phyloP scores from a whole-genome alignment of 306 rosid species.

The Phaseolus lunatus region DNA sequence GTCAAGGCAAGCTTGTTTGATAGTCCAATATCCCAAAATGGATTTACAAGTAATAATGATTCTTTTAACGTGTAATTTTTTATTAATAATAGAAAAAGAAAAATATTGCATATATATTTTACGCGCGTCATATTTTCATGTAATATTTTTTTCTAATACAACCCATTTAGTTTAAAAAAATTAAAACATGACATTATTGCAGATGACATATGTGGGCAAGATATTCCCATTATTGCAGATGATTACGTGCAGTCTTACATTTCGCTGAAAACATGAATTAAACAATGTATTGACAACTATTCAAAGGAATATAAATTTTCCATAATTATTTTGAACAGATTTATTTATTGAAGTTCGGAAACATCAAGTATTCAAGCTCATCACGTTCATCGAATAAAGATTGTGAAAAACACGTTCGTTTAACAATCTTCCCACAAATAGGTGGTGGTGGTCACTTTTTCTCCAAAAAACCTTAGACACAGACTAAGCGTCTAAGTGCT shows the following conservation, averaged over 20 bases:
- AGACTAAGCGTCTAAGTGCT: not conserved
- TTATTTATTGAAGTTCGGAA: not conserved
- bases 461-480: not conserved
- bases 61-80: too few species aligned
- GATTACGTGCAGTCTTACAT: slow-evolving; percentile 10
- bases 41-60: too few species aligned
- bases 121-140: too few species aligned
- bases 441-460: not conserved
- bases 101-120: too few species aligned
- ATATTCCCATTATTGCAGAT: not conserved
- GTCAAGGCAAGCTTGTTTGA: not conserved
- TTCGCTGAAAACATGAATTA: not conserved
- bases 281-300: slow-evolving; percentile 21
- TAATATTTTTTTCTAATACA: too few species aligned
- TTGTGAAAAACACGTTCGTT: slow-evolving; percentile 36
- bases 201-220: not conserved
- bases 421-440: not conserved
- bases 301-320: not conserved
- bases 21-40: too few species aligned
- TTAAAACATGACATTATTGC: too few species aligned
- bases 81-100: too few species aligned
- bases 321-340: not conserved
- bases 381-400: not conserved
- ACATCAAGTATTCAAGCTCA: not conserved
- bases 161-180: too few species aligned